These are phyloP conservation scores for Saccharomycopsis sp. DNA, from an alignment of 805 yeast species.

Conservation along the genomic window DNA sequence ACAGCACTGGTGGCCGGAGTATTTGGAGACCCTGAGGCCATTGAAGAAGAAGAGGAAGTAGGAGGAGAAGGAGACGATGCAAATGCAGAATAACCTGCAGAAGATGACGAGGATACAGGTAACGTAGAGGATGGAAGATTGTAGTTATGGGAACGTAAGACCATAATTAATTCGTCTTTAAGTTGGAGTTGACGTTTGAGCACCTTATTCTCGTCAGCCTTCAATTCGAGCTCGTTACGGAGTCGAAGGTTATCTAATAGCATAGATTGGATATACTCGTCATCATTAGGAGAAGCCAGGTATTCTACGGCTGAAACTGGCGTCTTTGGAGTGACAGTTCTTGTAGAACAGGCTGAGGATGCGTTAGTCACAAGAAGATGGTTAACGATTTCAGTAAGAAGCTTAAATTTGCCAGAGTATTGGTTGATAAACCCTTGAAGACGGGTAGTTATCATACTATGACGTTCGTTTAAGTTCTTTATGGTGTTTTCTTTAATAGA, in stretches of 20 bases:
- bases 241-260: constrained; percentile 8
- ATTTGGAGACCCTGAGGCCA: neutral
- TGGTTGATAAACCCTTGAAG: neutral
- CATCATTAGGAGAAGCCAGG: neutral
- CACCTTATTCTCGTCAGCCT: constrained; percentile 3
- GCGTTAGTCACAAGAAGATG: neutral
- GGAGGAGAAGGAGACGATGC: neutral
- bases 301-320: neutral
- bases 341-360: neutral
- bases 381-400: neutral
- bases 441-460: neutral
- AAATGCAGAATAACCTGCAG: neutral
- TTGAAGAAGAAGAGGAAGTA: neutral
- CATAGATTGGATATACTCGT: neutral
- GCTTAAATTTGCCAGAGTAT: neutral
- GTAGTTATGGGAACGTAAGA: constrained; percentile 3
- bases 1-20: neutral
- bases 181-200: constrained; percentile 10
- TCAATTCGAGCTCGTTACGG: constrained; percentile 12
- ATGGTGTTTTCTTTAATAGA: neutral
- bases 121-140: neutral
- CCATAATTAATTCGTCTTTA: constrained; percentile 15
- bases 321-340: neutral
- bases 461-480: neutral
- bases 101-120: neutral